These are phyloP conservation scores for Spraguea lophii DNA, from an alignment of 371 early-diverging fungal genomes.

Conservation along the genomic window DNA sequence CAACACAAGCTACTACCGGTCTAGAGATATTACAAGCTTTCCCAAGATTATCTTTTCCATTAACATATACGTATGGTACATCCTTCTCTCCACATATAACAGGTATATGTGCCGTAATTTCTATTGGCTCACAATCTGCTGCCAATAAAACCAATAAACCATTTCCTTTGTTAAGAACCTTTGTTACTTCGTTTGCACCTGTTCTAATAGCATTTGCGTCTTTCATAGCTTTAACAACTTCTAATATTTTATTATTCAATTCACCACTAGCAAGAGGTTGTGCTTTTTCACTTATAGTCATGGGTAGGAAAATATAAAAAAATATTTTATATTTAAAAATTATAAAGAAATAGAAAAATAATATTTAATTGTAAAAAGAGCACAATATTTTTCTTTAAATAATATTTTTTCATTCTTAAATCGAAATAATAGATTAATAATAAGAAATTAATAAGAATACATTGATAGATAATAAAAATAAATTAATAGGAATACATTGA, in stretches of 20 bases:
- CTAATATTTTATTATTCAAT: constrained; percentile 70
- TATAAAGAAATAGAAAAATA: no score
- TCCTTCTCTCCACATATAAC: constrained; percentile 95
- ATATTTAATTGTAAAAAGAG: no score
- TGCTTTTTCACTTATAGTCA: constrained; percentile 54
- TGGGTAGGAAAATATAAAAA: no score
- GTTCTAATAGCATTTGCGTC: constrained; percentile 92
- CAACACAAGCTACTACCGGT: constrained; percentile 58
- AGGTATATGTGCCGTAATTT: constrained; percentile 81
- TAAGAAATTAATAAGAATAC: no score
- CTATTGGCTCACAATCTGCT: constrained; percentile 83
- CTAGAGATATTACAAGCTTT: constrained; percentile 89
- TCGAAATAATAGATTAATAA: no score
- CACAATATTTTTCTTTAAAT: no score
- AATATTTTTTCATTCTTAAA: no score
- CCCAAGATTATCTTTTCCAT: constrained; percentile 79
- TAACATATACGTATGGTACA: constrained; percentile 85
- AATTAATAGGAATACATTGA: no score
- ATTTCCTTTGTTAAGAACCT: constrained; percentile 93
- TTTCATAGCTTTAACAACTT: constrained; percentile 76
- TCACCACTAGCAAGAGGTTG: constrained; percentile 72
- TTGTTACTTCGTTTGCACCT: constrained; percentile 98
- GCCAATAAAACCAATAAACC: constrained; percentile 92
- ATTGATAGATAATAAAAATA: no score
- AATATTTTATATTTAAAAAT: no score